phyloP scores from a whole-genome alignment of 108 stramenopile species.

The Nannochloropsis granulata region DNA sequence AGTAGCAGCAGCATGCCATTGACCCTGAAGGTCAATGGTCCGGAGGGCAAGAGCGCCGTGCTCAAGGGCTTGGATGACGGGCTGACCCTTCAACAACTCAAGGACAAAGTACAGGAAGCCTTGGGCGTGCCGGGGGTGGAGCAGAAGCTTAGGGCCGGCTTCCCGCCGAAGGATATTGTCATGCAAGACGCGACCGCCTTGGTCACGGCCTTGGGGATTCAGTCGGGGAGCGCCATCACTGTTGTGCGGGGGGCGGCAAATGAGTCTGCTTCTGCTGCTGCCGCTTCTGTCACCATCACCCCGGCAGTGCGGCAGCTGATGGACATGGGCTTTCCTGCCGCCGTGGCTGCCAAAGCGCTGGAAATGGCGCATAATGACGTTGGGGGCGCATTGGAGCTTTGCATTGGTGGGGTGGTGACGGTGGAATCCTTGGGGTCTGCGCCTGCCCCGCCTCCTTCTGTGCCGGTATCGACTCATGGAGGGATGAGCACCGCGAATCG shows the following conservation, averaged over 20 bases:
- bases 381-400: constrained; percentile 15
- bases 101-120: background rate
- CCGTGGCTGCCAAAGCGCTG: constrained; percentile 4
- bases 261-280: background rate
- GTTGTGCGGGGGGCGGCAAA: background rate
- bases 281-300: background rate
- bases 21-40: background rate
- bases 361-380: constrained; percentile 12
- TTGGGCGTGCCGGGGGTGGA: background rate
- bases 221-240: constrained; percentile 18
- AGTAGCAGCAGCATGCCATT: background rate
- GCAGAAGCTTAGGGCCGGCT: constrained; percentile 17
- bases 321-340: constrained; percentile 21
- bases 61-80: background rate
- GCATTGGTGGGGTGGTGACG: background rate
- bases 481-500: background rate
- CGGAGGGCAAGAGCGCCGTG: background rate
- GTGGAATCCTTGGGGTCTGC: background rate
- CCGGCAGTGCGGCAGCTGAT: background rate
- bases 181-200: background rate
- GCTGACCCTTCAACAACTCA: background rate
- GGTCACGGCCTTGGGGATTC: constrained; percentile 1
- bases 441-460: background rate
- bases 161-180: constrained; percentile 11
- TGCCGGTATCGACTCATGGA: background rate